These are phyloP conservation scores for Leccinum arenicola DNA, from an alignment of 768 basidiomycete genomes.

Conservation along the genomic window DNA sequence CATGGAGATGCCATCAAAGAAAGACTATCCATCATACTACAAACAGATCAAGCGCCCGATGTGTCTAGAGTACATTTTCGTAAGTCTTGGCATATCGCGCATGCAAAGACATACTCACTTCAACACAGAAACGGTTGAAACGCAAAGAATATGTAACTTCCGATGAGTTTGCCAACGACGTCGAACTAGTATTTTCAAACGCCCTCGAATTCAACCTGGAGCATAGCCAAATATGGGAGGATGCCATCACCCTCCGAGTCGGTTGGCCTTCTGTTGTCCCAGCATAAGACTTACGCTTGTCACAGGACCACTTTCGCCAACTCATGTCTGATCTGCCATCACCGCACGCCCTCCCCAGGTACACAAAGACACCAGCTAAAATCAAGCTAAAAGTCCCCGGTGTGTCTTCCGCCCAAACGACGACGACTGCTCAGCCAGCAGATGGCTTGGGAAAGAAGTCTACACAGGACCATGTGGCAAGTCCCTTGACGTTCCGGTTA, in stretches of 20 bases:
- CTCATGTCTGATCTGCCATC: slow-evolving; percentile 77
- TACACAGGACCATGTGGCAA: slow-evolving; percentile 15
- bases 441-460: slow-evolving; percentile 16
- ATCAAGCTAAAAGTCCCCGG: slow-evolving; percentile 70
- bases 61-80: slow-evolving; percentile 74
- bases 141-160: slow-evolving; percentile 70
- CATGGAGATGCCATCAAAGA: slow-evolving; percentile 80
- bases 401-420: slow-evolving; percentile 23
- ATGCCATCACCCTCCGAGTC: slow-evolving; percentile 66
- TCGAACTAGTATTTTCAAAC: slow-evolving; percentile 88
- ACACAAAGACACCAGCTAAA: slow-evolving; percentile 56
- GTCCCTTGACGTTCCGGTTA: slow-evolving; percentile 24
- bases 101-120: background rate
- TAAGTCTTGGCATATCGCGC: slow-evolving; percentile 37
- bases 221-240: slow-evolving; percentile 78
- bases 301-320: slow-evolving; percentile 68
- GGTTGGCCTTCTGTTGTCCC: slow-evolving; percentile 18
- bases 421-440: slow-evolving; percentile 8
- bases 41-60: slow-evolving; percentile 75
- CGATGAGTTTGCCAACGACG: slow-evolving; percentile 77
- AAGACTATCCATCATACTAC: slow-evolving; percentile 78
- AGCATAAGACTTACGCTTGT: slow-evolving; percentile 8
- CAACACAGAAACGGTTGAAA: slow-evolving; percentile 69
- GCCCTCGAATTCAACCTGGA: slow-evolving; percentile 88
- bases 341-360: slow-evolving; percentile 61